A percentile compares a stretch with the other conserved stretches of the same genome.
Conservation (phyloP, 306 rosid species). For the Parietaria judaica region DNA sequence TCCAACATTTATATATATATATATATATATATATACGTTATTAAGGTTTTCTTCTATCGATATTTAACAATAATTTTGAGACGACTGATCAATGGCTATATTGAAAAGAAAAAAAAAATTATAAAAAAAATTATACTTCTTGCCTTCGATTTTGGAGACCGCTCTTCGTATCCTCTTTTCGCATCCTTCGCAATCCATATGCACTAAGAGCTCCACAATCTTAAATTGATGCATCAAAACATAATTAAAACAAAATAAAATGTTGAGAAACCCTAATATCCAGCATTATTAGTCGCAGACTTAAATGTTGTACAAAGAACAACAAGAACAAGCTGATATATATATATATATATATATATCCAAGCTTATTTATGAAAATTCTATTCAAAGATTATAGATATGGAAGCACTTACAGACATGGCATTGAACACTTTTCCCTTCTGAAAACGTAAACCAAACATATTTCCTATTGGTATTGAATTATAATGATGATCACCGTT, state of each 20-base stretch:
- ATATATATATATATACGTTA: too few species aligned
- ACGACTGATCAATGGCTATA: too few species aligned
- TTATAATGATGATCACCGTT: too few species aligned
- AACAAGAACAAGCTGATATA: too few species aligned
- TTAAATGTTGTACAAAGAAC: too few species aligned
- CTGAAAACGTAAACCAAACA: conserved; percentile 47
- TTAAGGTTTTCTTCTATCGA: too few species aligned
- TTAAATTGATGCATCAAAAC: conserved; percentile 3
- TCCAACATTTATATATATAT: too few species aligned
- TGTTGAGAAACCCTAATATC: too few species aligned
- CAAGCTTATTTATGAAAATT: background rate
- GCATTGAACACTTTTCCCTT: conserved; percentile 32
- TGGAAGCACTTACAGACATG: conserved; percentile 42
- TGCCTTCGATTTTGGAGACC: conserved; percentile 58
- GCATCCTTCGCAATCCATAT: conserved; percentile 86
- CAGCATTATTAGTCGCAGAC: too few species aligned
- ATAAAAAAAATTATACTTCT: background rate
- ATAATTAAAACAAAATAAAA: background rate
- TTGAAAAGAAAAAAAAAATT: too few species aligned
- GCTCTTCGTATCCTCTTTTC: conserved; percentile 60
- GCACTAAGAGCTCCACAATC: conserved; percentile 78
- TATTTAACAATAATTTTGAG: too few species aligned
- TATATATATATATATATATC: too few species aligned
- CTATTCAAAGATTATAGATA: background rate
- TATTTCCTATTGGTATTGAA: background rate